Percentiles rank a stretch among this genome's conserved stretches.
Conservation (phyloP, 768 basidiomycete genomes). For the Crepidotus variabilis region DNA sequence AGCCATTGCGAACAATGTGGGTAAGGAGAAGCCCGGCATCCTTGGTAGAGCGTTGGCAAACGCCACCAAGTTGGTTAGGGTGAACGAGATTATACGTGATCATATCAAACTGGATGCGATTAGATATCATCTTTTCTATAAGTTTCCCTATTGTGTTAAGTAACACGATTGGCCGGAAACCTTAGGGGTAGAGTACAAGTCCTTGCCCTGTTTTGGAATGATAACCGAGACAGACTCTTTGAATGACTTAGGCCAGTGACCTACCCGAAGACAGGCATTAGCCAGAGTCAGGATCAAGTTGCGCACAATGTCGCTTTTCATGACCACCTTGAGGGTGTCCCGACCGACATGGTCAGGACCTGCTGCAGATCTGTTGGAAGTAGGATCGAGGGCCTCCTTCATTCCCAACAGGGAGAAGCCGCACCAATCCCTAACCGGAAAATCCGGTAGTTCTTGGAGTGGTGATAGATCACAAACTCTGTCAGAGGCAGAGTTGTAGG, state of each 20-base stretch:
- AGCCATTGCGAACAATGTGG: conserved; percentile 14
- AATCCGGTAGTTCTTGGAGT: no score
- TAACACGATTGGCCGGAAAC: conserved; percentile 26
- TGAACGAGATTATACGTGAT: background rate
- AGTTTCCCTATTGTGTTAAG: conserved; percentile 1
- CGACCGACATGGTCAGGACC: no score
- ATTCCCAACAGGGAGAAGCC: no score
- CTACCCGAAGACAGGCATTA: conserved; percentile 19
- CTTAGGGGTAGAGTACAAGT: conserved; percentile 26
- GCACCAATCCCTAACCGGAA: no score
- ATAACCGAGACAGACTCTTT: conserved; percentile 24
- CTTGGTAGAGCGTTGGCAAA: conserved; percentile 11
- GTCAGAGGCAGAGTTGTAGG: background rate
- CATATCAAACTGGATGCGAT: background rate
- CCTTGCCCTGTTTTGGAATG: conserved; percentile 30
- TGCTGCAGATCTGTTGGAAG: no score
- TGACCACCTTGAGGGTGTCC: no score
- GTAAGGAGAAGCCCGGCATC: conserved; percentile 20
- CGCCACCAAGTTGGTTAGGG: conserved; percentile 1
- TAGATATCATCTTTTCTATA: background rate
- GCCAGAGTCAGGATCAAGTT: no score
- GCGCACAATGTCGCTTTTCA: no score
- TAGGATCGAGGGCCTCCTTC: no score
- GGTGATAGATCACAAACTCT: background rate
- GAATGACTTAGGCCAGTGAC: conserved; percentile 24